Evolutionary conservation across 2,329 filamentous ascomycete species (phyloP).

Genomic region (Aspergillus pseudoterreus): DNA sequence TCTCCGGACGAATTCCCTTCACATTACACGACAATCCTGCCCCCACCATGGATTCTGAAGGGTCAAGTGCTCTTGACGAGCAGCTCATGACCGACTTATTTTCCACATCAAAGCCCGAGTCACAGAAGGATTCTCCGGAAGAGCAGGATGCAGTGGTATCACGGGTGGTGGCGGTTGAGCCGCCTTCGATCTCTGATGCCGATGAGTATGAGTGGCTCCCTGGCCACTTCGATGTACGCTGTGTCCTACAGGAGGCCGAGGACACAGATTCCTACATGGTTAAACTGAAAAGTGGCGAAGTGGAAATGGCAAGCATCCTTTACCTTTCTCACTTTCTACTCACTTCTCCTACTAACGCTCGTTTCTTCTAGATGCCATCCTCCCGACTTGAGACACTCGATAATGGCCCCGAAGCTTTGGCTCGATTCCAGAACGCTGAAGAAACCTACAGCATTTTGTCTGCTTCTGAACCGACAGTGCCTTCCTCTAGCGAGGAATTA

Average conservation of each 20-base stretch:
- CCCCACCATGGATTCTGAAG: neutral
- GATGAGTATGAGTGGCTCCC: conserved; percentile 38
- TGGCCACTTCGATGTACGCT: conserved; percentile 33
- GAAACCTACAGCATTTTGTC: conserved; percentile 5
- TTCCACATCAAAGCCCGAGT: neutral
- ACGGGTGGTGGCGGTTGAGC: conserved; percentile 22
- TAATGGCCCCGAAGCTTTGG: conserved; percentile 26
- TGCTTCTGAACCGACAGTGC: conserved; percentile 1
- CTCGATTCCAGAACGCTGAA: conserved; percentile 17
- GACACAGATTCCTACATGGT: conserved; percentile 28
- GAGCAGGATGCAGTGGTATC: neutral
- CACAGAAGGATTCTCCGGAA: neutral
- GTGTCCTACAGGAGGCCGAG: conserved; percentile 27
- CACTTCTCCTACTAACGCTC: conserved; percentile 3
- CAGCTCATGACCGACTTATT: neutral
- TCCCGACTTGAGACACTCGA: conserved; percentile 24
- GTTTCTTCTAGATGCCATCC: conserved; percentile 23
- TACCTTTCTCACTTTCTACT: neutral
- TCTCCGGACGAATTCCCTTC: too few relatives aligned
- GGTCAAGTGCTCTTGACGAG: neutral
- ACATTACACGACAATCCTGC: neutral
- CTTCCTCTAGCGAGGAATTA: conserved; percentile 10
- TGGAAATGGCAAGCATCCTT: conserved; percentile 25
- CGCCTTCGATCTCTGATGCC: conserved; percentile 28
- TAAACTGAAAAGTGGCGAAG: conserved; percentile 34